Percentiles rank a stretch among this genome's conserved stretches.
phyloP scores from a whole-genome alignment of 1,284 basidiomycete species.

The Trametes hirsuta region DNA sequence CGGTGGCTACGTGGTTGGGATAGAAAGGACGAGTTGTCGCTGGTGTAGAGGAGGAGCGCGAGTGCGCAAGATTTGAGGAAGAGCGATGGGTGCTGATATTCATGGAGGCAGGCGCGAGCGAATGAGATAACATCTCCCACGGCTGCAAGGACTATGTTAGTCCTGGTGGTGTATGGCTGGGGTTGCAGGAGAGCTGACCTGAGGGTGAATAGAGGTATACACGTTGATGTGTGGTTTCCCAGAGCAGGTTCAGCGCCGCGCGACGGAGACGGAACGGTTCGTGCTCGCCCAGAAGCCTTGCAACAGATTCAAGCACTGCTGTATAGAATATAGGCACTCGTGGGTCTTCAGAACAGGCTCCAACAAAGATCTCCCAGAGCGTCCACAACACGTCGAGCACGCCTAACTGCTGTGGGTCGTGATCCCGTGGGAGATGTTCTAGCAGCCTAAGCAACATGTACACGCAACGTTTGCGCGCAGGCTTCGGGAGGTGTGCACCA shows the following conservation, averaged over 20 bases:
- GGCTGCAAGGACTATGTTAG: background rate
- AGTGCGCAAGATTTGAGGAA: conserved; percentile 16
- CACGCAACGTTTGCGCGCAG: background rate
- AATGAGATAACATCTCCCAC: conserved; percentile 11
- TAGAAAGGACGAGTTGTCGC: conserved; percentile 1
- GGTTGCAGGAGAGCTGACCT: background rate
- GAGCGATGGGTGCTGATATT: conserved; percentile 3
- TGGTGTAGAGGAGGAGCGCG: conserved; percentile 6
- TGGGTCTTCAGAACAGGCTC: background rate
- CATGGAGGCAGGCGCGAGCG: conserved; percentile 5
- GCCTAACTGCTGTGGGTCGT: conserved; percentile 2
- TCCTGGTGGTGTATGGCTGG: background rate
- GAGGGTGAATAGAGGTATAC: conserved; percentile 9
- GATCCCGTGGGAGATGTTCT: conserved; percentile 4
- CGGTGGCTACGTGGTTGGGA: background rate
- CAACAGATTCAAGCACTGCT: conserved; percentile 4
- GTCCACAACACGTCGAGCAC: conserved; percentile 14
- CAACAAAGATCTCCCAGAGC: conserved; percentile 14
- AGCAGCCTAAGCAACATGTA: conserved; percentile 14
- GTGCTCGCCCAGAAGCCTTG: conserved; percentile 2
- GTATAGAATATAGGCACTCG: conserved; percentile 1
- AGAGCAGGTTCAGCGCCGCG: conserved; percentile 16
- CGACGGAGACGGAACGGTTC: conserved; percentile 19
- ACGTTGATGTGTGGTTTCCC: conserved; percentile 10
- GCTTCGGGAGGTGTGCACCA: background rate